phyloP scores from a whole-genome alignment of 2,329 filamentous ascomycete genomes.

The Monilinia fructicola region DNA sequence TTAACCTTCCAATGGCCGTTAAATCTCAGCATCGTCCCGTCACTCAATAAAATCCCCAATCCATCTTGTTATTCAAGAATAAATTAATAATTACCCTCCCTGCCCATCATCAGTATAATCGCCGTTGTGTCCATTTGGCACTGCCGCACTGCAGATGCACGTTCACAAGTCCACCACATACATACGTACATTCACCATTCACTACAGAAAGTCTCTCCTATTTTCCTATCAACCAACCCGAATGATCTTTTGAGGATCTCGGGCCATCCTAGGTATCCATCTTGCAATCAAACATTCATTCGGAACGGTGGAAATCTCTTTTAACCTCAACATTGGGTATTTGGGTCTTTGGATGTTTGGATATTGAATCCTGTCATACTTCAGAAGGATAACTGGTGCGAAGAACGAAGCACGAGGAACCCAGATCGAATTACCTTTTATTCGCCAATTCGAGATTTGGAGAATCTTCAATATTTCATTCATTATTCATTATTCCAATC shows the following conservation, averaged over 20 bases:
- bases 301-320: neutral
- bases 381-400: neutral
- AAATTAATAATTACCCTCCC: too few relatives aligned
- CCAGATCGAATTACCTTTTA: too few relatives aligned
- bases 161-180: conserved; percentile 26
- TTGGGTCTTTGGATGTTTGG: neutral
- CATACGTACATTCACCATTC: conserved; percentile 8
- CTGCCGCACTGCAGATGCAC: conserved; percentile 26
- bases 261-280: too few relatives aligned
- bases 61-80: too few relatives aligned
- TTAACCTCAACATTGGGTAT: too few relatives aligned
- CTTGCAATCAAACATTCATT: neutral
- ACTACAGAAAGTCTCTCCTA: conserved; percentile 19
- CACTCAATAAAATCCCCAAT: too few relatives aligned
- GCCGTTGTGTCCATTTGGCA: conserved; percentile 16
- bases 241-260: neutral
- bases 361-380: neutral
- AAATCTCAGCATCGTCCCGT: neutral
- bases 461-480: neutral
- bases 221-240: conserved; percentile 15
- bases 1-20: neutral
- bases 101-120: neutral
- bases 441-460: conserved; percentile 4
- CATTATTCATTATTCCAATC: neutral
- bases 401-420: too few relatives aligned